Conservation (phyloP, 306 rosid species). For the Rubus idaeus region DNA sequence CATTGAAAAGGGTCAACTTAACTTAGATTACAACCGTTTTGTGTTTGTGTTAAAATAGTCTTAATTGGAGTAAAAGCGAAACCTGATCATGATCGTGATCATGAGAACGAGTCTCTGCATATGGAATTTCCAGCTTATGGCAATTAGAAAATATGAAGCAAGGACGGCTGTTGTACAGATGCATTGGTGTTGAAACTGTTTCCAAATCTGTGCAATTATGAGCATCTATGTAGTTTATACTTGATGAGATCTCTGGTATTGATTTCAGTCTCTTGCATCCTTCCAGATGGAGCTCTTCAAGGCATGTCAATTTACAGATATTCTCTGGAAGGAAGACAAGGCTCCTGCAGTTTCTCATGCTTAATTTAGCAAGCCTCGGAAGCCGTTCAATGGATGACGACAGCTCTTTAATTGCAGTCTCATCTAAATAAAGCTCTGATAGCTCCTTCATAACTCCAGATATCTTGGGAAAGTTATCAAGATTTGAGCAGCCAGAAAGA, state of each 20-base stretch:
- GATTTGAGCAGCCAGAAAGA: not conserved
- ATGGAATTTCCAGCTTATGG: not conserved
- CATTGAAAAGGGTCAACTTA: not conserved
- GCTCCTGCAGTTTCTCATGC: too few relatives aligned
- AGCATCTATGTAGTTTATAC: not conserved
- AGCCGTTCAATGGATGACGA: not conserved
- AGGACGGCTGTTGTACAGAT: not conserved
- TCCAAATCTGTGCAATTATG: not conserved
- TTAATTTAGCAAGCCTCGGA: too few relatives aligned
- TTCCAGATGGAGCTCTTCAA: not conserved
- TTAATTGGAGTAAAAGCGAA: too few relatives aligned
- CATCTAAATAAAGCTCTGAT: not conserved
- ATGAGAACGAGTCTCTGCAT: too few relatives aligned
- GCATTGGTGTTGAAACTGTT: not conserved
- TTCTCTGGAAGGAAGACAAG: too few relatives aligned
- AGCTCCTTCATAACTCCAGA: constrained; percentile 1
- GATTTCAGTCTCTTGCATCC: not conserved
- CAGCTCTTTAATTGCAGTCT: constrained; percentile 6
- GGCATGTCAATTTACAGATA: too few relatives aligned
- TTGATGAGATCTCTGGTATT: not conserved
- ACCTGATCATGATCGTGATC: too few relatives aligned
- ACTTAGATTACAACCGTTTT: too few relatives aligned
- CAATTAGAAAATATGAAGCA: not conserved
- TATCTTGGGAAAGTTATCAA: constrained; percentile 13
- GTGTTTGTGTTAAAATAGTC: too few relatives aligned